Evolutionary conservation across 345 rosid genomes (phyloP), one percentile per base, ranked within the genome.

Genomic region (Acer negundo): DNA sequence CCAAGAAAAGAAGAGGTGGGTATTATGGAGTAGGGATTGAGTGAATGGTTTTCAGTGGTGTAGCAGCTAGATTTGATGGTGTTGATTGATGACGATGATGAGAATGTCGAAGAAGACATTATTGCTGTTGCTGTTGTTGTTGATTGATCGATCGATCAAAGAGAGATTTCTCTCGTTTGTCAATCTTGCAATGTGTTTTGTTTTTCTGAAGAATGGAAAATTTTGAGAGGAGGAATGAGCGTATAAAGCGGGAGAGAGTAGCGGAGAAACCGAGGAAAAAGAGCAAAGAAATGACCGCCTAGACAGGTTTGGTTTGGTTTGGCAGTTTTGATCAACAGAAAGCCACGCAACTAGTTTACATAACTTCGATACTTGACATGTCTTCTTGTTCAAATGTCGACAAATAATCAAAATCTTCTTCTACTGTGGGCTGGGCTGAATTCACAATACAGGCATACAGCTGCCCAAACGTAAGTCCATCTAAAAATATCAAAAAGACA

Each of bases 221-320:
- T 20, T 26, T 70, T 40, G 72, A 55, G n/a, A 13, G 72, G 31
- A n/a, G 28, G 7, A 51, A 56, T 5, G 28, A 6, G 70, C 16
- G 67, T 23, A 42, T 23, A 62, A 46, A 59, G 44, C 4, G 46
- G 40, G 56, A 44, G 10, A 15, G 42, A 24, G 61, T 8, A 70
- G 66, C 78, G 58, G 79, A 67, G 67, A 23, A 55, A 20, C 12
- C 73, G 6, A 76, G 65, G 59, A 23, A 31, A 55, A 65, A 2
- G 2, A 35, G 64, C 72, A 35, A 24, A 51, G 72, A 6, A 66
- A 75, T 44, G 53, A 75, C 65, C 78, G 78, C 65, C 70, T 26
- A 3, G n/a, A 71, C 63, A 11, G 62, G 24, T n/a, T 58, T 20
- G 23, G 56, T 20, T 67, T 35, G 38, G 38, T 35, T 67, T 67